phyloP scores from a whole-genome alignment of 1,139 yeast genomes.

The Candida pseudocylindracea region DNA sequence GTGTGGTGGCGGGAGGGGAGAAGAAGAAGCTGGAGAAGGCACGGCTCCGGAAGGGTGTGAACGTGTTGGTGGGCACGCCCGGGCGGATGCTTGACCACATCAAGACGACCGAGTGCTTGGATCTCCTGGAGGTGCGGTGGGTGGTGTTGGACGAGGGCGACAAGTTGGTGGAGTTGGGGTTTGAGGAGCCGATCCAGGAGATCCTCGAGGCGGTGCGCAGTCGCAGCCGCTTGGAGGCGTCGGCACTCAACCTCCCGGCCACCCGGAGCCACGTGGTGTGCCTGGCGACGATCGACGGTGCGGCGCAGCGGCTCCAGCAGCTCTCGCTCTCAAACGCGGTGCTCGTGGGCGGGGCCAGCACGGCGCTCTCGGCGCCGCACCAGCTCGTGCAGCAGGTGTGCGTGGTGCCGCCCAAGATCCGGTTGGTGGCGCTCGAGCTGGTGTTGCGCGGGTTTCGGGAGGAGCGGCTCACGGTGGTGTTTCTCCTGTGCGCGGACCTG shows the following conservation, averaged over 20 bases:
- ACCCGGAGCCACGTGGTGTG: constrained; percentile 63
- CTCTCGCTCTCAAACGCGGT: too few species aligned
- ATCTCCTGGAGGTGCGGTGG: constrained; percentile 56
- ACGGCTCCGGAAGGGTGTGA: constrained; percentile 71
- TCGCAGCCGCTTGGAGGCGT: background rate
- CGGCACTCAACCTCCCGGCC: constrained; percentile 22
- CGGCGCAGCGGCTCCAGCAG: constrained; percentile 35
- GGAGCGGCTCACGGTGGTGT: constrained; percentile 44
- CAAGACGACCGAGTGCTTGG: constrained; percentile 56
- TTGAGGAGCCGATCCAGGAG: constrained; percentile 74
- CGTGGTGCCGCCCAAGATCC: constrained; percentile 76
- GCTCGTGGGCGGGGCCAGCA: constrained; percentile 22
- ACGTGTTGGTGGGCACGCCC: constrained; percentile 77
- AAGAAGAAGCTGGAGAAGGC: constrained; percentile 88
- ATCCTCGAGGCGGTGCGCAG: constrained; percentile 33
- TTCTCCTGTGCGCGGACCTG: constrained; percentile 84
- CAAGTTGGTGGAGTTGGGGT: constrained; percentile 81
- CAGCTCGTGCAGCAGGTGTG: constrained; percentile 62
- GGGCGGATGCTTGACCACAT: constrained; percentile 86
- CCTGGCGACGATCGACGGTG: constrained; percentile 81
- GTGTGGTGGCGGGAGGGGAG: constrained; percentile 88
- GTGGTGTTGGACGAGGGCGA: constrained; percentile 91
- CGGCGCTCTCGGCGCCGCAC: constrained; percentile 71
- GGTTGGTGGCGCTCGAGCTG: constrained; percentile 65
- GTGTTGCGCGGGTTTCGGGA: constrained; percentile 10